Evolutionary conservation across 371 early-diverging fungal genomes (phyloP).

Genomic region (Mucor lusitanicus): DNA sequence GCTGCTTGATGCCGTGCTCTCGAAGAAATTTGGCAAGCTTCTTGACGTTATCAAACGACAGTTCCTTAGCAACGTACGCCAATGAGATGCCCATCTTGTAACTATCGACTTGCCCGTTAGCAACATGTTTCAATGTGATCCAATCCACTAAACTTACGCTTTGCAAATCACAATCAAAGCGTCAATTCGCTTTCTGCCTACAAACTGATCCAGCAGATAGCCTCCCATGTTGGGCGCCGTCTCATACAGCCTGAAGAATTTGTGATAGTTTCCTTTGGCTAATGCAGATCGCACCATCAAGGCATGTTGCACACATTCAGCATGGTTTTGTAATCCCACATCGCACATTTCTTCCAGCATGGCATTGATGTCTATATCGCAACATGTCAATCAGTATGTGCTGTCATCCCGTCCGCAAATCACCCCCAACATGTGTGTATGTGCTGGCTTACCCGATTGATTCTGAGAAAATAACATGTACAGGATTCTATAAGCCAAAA

Average conservation of each 20-base stretch:
- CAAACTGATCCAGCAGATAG: constrained; percentile 89
- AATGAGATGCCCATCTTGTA: constrained; percentile 57
- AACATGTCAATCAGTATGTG: neutral
- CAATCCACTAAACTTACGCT: constrained; percentile 54
- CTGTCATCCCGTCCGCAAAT: neutral
- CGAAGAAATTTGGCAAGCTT: constrained; percentile 46
- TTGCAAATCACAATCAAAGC: constrained; percentile 71
- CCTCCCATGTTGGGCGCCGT: constrained; percentile 83
- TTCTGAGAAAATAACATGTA: constrained; percentile 88
- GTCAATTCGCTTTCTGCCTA: constrained; percentile 79
- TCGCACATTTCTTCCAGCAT: constrained; percentile 67
- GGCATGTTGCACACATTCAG: constrained; percentile 76
- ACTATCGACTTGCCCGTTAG: constrained; percentile 23
- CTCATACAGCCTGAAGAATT: constrained; percentile 77
- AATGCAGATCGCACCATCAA: constrained; percentile 79
- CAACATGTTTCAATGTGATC: neutral
- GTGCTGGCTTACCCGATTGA: constrained; percentile 63
- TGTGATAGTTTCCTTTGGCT: constrained; percentile 79
- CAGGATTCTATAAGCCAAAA: constrained; percentile 88
- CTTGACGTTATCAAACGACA: constrained; percentile 43
- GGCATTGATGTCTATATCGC: constrained; percentile 68
- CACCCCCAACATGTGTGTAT: neutral
- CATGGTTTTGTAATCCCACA: constrained; percentile 57
- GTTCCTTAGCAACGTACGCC: constrained; percentile 38
- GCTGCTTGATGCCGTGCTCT: constrained; percentile 25